Percentiles rank a stretch among this genome's conserved stretches.
Conservation (phyloP, 306 rosid species). For the Cucurbita argyrosperma region DNA sequence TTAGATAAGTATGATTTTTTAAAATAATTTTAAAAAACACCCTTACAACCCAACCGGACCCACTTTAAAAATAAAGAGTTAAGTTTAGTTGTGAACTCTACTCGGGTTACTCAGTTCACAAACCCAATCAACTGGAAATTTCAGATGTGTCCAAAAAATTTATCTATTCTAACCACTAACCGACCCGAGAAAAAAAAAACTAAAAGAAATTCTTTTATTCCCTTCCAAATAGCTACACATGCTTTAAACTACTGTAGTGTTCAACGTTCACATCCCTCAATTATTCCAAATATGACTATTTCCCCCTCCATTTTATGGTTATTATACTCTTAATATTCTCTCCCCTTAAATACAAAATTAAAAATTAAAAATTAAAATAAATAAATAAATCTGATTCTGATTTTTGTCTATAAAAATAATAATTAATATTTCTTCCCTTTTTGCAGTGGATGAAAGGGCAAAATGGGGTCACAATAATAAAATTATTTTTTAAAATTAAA, state of each 20-base stretch:
- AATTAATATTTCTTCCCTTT: slow-evolving; percentile 15
- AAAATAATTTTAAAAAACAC: too few relatives aligned
- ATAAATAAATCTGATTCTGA: slow-evolving; percentile 76
- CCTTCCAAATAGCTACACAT: slow-evolving; percentile 21
- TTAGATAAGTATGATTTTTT: too few relatives aligned
- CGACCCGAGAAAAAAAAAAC: background rate
- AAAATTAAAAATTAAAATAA: slow-evolving; percentile 8
- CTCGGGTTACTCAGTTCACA: too few relatives aligned
- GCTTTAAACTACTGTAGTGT: slow-evolving; percentile 24
- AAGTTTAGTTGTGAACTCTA: too few relatives aligned
- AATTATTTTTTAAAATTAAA: background rate
- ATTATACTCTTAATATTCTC: slow-evolving; percentile 13
- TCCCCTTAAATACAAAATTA: slow-evolving; percentile 9
- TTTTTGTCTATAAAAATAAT: slow-evolving; percentile 39
- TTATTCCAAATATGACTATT: background rate
- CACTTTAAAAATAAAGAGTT: too few relatives aligned
- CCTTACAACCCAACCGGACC: too few relatives aligned
- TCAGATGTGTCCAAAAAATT: too few relatives aligned
- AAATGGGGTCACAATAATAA: slow-evolving; percentile 30
- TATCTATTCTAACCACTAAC: too few relatives aligned
- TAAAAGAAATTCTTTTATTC: slow-evolving; percentile 48
- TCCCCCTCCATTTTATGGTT: background rate
- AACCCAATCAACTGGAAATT: too few relatives aligned
- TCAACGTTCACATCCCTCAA: slow-evolving; percentile 57
- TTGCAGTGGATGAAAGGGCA: slow-evolving; percentile 33